phyloP scores from a whole-genome alignment of 306 rosid genomes.

The Prunus kanzakura region DNA sequence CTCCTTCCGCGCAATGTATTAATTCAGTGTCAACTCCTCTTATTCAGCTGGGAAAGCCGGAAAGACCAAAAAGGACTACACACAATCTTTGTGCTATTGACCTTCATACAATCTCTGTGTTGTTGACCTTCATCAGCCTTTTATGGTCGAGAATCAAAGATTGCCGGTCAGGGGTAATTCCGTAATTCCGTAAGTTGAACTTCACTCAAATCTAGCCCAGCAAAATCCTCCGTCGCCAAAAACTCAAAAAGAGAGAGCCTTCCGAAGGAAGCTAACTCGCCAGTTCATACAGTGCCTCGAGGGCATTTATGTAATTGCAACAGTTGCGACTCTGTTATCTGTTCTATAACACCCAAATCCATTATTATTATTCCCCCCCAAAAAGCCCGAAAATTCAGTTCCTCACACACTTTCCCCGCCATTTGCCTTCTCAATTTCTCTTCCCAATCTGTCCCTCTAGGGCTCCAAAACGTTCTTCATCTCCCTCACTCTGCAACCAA shows the following conservation, averaged over 20 bases:
- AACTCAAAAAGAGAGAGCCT: not conserved
- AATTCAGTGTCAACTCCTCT: not conserved
- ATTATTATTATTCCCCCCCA: not conserved
- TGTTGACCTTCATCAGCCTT: not conserved
- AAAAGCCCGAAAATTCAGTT: constrained; percentile 36
- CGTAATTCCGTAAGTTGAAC: not conserved
- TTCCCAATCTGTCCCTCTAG: constrained; percentile 46
- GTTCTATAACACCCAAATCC: constrained; percentile 15
- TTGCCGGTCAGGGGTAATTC: not conserved
- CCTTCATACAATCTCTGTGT: not conserved
- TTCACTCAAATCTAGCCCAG: not conserved
- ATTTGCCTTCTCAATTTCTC: constrained; percentile 46
- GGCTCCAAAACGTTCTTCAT: constrained; percentile 32
- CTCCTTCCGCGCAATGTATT: not conserved
- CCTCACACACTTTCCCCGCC: constrained; percentile 83
- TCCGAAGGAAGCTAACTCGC: not conserved
- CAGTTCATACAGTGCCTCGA: not conserved
- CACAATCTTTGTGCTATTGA: not conserved
- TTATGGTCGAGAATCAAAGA: too few relatives aligned
- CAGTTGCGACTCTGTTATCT: not conserved
- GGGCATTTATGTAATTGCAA: constrained; percentile 28
- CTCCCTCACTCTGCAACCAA: constrained; percentile 4
- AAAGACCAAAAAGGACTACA: not conserved
- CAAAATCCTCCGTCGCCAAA: not conserved
- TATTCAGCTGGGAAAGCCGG: not conserved